phyloP scores from a whole-genome alignment of 2,329 filamentous ascomycete genomes.

The Orbilia ellipsospora region DNA sequence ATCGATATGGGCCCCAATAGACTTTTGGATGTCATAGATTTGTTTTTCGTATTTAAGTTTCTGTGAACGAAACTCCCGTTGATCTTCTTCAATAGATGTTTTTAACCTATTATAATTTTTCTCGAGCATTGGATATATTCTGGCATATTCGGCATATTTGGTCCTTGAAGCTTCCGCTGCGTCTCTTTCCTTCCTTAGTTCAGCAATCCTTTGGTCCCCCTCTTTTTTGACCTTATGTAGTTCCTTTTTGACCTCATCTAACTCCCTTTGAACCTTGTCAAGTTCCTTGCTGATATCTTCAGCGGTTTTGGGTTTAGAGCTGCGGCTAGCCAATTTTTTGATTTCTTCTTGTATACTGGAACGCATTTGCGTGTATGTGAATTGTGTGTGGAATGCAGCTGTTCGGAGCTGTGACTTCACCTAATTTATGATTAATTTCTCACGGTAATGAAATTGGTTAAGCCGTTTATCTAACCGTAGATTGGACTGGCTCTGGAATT shows the following conservation, averaged over 20 bases:
- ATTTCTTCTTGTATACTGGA: too few relatives aligned
- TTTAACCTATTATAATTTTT: neutral
- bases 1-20: neutral
- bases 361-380: too few relatives aligned
- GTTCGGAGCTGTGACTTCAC: too few relatives aligned
- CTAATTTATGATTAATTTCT: too few relatives aligned
- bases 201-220: neutral
- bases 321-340: too few relatives aligned
- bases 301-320: too few relatives aligned
- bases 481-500: too few relatives aligned
- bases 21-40: constrained; percentile 1
- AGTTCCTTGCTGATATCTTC: too few relatives aligned
- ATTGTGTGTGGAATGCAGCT: too few relatives aligned
- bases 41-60: constrained; percentile 11
- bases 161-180: neutral
- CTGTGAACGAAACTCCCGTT: neutral
- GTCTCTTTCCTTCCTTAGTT: neutral
- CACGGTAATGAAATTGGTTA: too few relatives aligned
- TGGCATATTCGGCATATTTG: neutral
- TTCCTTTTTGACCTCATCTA: neutral
- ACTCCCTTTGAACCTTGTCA: too few relatives aligned
- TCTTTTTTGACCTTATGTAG: neutral
- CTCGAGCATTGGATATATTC: neutral
- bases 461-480: too few relatives aligned
- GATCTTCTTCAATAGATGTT: neutral